Base-by-base conservation (phyloP, 805 yeast species). In the Candida peoriensis region DNA sequence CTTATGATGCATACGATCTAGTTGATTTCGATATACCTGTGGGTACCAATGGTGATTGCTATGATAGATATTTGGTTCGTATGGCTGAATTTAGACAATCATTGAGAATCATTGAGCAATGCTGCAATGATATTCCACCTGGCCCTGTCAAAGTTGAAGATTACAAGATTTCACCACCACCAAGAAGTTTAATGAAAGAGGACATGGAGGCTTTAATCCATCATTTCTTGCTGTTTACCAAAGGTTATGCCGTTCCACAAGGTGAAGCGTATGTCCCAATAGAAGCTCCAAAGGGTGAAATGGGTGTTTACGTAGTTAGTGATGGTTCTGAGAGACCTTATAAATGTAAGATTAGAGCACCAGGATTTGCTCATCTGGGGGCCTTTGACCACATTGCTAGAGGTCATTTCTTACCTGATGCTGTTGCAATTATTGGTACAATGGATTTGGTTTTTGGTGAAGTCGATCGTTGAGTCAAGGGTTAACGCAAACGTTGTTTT, bases 381-480 rank as follows among this genome's bases (percentile, higher is more conserved):
- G 95, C 93, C 9, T 83, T 86, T 52, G 95, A 86, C 62, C 88
- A 81, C 58, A 76, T 86, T 47, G 70, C 93, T 22, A 78, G 93
- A 61, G 90, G 93, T 52, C 84, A 84, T 61, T 80, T 81, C 65
- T 68, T 86, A 58, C 93, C 95, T 38, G 95, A 86, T 64, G 90
- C 93, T 18, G 95, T 86, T 38, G 95, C 95, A 36, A 86, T 86
- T 56, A 84, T 86, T 55, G 95, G 95, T 68, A 86, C 95, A 41
- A 85, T 86, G 95, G 95, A 86, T 68, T 75, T 86, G 62, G 95
- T 86, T 60, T 86, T 86, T 57, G 95, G 95, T 55, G 95, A 86
- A 64, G 95, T 86, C 51, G 95, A 86, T 68, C 88, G 95, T 67
- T 85, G 20, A 42, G 8, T 9, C n/a, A 10, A 20, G 15, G 26